These are phyloP conservation scores for Ophiocordyceps camponoti-saundersi DNA, from an alignment of 2,329 filamentous ascomycete genomes.

Conservation along the genomic window DNA sequence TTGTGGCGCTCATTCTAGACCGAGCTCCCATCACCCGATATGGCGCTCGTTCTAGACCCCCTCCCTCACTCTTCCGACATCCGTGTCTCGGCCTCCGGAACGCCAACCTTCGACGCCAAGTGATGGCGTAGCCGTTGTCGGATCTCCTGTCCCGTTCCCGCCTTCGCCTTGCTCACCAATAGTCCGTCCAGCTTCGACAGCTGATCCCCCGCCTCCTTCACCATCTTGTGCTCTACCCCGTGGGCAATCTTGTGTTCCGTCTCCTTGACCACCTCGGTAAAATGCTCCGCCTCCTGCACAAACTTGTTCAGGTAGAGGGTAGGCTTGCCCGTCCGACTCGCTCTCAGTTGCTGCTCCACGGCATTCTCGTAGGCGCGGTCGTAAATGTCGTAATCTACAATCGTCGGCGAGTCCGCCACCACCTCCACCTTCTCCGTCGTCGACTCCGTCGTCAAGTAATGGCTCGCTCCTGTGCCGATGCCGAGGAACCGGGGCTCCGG, in stretches of 20 bases:
- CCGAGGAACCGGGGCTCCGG: constrained; percentile 51
- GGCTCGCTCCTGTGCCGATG: constrained; percentile 50
- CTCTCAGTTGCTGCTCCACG: constrained; percentile 57
- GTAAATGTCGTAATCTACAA: constrained; percentile 76
- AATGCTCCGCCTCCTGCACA: constrained; percentile 24
- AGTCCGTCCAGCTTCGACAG: not conserved
- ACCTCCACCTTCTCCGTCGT: constrained; percentile 21
- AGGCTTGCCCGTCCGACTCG: constrained; percentile 21
- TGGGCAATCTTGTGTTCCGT: constrained; percentile 1
- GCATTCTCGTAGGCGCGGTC: constrained; percentile 65
- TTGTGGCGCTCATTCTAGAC: too few species aligned
- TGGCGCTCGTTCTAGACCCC: not conserved
- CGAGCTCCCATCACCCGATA: too few species aligned
- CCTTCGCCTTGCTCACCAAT: not conserved
- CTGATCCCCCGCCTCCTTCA: not conserved
- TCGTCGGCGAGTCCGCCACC: constrained; percentile 72
- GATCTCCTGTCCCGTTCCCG: not conserved
- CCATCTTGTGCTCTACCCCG: not conserved
- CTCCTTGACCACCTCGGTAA: constrained; percentile 20
- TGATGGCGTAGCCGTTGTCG: not conserved
- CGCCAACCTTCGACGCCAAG: constrained; percentile 4
- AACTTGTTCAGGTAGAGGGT: constrained; percentile 32
- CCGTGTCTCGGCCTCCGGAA: constrained; percentile 2
- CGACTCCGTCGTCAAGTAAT: constrained; percentile 24
- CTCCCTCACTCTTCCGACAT: not conserved